phyloP scores from a whole-genome alignment of 1,139 yeast species.

The Saccharomycopsis hybrid region DNA sequence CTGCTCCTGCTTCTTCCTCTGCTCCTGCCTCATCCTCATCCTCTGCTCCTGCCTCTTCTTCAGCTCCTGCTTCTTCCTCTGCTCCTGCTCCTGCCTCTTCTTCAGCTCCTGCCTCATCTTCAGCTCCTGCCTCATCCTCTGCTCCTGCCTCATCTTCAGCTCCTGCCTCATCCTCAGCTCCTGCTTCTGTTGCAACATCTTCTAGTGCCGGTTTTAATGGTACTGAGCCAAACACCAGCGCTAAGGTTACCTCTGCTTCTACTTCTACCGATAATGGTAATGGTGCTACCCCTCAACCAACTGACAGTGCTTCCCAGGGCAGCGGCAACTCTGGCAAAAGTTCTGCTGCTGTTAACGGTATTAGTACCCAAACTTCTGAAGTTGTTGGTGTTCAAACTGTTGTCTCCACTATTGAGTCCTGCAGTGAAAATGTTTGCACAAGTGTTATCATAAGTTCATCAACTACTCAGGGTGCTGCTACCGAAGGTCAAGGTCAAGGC shows the following conservation, averaged over 20 bases:
- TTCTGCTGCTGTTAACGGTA: background rate
- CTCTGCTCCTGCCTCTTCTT: background rate
- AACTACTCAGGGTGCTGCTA: background rate
- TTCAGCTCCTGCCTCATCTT: slow-evolving; percentile 7
- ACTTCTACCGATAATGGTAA: too few relatives aligned
- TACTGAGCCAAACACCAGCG: background rate
- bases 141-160: slow-evolving; percentile 3
- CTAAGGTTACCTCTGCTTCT: background rate
- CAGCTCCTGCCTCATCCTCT: background rate
- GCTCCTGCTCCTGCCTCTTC: slow-evolving; percentile 1
- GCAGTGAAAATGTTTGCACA: background rate
- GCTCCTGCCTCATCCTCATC: background rate
- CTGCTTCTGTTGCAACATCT: slow-evolving; percentile 1
- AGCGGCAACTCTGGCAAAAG: background rate
- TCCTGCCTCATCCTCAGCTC: background rate
- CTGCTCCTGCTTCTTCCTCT: background rate
- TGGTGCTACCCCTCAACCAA: background rate
- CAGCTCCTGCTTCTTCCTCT: slow-evolving; percentile 6
- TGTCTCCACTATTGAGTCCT: background rate
- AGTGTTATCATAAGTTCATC: background rate
- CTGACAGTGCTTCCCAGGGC: background rate
- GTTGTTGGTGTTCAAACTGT: background rate
- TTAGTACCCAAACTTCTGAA: background rate
- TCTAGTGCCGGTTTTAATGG: background rate
- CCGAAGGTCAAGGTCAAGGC: too few relatives aligned